Percentiles rank a stretch among this genome's conserved stretches.
Conservation (phyloP, 225 moss, liverwort and hornwort genomes). For the Anthoceros angustus region DNA sequence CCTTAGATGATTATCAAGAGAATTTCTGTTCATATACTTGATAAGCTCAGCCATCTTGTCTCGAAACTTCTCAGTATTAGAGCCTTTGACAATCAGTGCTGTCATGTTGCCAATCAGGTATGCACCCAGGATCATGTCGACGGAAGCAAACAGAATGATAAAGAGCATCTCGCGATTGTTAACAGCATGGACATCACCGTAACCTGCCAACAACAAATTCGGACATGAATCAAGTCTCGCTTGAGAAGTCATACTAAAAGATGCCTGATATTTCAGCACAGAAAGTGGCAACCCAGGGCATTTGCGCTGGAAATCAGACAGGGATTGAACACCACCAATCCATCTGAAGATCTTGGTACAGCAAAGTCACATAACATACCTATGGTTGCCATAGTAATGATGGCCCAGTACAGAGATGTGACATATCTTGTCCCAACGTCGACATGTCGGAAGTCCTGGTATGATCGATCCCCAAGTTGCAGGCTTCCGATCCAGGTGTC, state of each 20-base stretch:
- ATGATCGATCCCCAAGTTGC: constrained; percentile 15
- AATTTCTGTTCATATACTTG: constrained; percentile 24
- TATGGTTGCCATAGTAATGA: constrained; percentile 33
- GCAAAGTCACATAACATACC: constrained; percentile 10
- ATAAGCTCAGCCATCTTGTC: constrained; percentile 32
- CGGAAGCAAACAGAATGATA: constrained; percentile 26
- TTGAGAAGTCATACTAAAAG: too few relatives aligned
- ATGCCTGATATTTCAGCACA: too few relatives aligned
- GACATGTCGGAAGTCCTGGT: constrained; percentile 21
- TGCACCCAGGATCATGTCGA: constrained; percentile 35
- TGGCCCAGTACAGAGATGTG: constrained; percentile 34
- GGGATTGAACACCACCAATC: too few relatives aligned
- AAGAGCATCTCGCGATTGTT: constrained; percentile 33
- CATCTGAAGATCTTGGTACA: too few relatives aligned
- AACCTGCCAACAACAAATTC: constrained; percentile 12
- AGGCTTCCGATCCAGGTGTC: constrained; percentile 43
- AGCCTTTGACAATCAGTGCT: constrained; percentile 34
- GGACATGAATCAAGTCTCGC: too few relatives aligned
- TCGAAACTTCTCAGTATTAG: constrained; percentile 30
- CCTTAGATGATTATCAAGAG: constrained; percentile 15
- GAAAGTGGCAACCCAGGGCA: too few relatives aligned
- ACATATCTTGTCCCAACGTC: constrained; percentile 24
- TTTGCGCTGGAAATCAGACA: too few relatives aligned
- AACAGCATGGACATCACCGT: constrained; percentile 31
- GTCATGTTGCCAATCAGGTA: constrained; percentile 39